Percentiles rank a stretch among this genome's conserved stretches.
phyloP scores from a whole-genome alignment of 2,329 filamentous ascomycete species.

The Hymenoscyphus scutula region DNA sequence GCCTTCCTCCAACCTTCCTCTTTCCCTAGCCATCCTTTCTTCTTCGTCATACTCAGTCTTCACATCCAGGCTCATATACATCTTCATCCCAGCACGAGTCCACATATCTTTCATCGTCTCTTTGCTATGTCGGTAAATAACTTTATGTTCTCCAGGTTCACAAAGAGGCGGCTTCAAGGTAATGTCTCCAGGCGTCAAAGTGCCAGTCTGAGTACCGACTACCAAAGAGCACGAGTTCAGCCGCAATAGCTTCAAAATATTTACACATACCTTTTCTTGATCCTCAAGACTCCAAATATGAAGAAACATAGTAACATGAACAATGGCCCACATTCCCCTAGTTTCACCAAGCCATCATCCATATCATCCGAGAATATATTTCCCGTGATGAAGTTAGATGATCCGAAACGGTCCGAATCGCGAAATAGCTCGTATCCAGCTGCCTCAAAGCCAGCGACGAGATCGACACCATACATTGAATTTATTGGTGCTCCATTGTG shows the following conservation, averaged over 20 bases:
- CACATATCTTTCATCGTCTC: constrained; percentile 2
- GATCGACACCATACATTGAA: not conserved
- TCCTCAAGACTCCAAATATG: not conserved
- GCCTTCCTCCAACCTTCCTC: not conserved
- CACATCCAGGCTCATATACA: not conserved
- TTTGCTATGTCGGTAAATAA: not conserved
- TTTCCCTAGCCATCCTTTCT: not conserved
- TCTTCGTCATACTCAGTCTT: not conserved
- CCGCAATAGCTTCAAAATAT: not conserved
- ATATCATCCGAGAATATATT: not conserved
- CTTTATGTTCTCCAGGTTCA: not conserved
- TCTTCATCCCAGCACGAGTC: not conserved
- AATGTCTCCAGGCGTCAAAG: not conserved
- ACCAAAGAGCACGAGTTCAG: not conserved
- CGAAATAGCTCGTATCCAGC: not conserved
- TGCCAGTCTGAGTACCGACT: not conserved
- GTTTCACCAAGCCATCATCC: not conserved
- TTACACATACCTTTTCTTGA: not conserved
- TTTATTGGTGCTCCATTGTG: not conserved
- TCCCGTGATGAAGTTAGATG: not conserved
- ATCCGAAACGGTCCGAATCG: not conserved
- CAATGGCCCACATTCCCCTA: not conserved
- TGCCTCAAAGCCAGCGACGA: not conserved
- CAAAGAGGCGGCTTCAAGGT: not conserved
- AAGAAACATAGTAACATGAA: not conserved